Evolutionary conservation across 768 basidiomycete species (phyloP).

Genomic region (Dioszegia aurantiaca): DNA sequence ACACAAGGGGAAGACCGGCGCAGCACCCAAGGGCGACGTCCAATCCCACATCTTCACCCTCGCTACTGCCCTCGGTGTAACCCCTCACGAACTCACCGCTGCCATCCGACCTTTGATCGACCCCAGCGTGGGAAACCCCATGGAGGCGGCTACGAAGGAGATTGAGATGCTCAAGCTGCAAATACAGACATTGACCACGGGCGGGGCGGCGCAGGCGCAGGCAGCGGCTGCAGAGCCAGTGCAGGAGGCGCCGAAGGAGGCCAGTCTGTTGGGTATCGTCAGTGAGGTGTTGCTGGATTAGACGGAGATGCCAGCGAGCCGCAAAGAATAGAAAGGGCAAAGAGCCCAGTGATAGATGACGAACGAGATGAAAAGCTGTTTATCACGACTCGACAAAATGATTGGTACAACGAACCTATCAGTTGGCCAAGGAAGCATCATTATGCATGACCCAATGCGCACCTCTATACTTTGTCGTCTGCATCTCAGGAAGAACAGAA

Average conservation of each 20-base stretch:
- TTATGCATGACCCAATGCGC: too few species aligned
- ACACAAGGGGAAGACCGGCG: neutral
- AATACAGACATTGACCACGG: conserved; percentile 18
- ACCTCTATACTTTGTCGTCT: too few species aligned
- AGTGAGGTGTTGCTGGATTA: conserved; percentile 50
- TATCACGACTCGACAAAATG: too few species aligned
- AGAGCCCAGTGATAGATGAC: too few species aligned
- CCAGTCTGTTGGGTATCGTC: conserved; percentile 38
- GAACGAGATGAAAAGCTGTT: too few species aligned
- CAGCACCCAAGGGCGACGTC: conserved; percentile 26
- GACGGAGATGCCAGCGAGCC: neutral
- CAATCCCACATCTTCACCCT: conserved; percentile 47
- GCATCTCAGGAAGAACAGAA: too few species aligned
- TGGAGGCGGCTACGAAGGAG: conserved; percentile 42
- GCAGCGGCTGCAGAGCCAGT: conserved; percentile 72
- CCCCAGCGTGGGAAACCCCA: conserved; percentile 48
- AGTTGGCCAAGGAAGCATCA: too few species aligned
- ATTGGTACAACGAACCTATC: too few species aligned
- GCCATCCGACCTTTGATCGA: conserved; percentile 51
- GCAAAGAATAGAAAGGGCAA: neutral
- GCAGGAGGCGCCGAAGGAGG: conserved; percentile 54
- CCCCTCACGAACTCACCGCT: conserved; percentile 45
- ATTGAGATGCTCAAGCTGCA: conserved; percentile 36
- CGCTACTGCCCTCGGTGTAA: conserved; percentile 44
- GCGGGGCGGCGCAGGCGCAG: conserved; percentile 56